Percentiles rank a stretch among this genome's conserved stretches.
These are phyloP conservation scores for Leccinum pallidistipes DNA, from an alignment of 1,284 basidiomycete genomes.

Conservation along the genomic window DNA sequence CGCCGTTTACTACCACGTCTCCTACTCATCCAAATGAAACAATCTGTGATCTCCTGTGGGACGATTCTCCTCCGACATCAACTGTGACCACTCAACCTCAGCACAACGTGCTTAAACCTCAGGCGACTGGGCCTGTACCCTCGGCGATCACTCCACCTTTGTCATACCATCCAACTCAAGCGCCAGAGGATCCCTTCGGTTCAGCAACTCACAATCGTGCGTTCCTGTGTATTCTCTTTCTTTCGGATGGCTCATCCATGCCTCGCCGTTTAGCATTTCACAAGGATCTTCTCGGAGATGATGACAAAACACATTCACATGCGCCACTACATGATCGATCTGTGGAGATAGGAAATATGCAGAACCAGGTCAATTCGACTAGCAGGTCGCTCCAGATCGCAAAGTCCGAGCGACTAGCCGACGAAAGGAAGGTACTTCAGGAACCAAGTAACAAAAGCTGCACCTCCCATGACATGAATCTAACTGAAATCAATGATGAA, in stretches of 20 bases:
- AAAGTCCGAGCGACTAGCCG: constrained; percentile 53
- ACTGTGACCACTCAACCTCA: constrained; percentile 39
- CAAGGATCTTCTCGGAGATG: constrained; percentile 69
- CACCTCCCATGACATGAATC: background rate
- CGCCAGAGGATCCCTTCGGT: constrained; percentile 44
- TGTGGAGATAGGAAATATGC: constrained; percentile 83
- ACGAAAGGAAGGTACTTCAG: background rate
- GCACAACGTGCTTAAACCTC: constrained; percentile 38
- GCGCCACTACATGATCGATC: constrained; percentile 65
- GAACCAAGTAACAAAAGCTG: background rate
- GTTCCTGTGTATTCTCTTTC: constrained; percentile 14
- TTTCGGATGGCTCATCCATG: constrained; percentile 18
- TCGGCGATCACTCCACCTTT: constrained; percentile 19
- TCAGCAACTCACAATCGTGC: constrained; percentile 29
- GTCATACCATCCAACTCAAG: constrained; percentile 23
- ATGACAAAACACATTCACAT: constrained; percentile 52
- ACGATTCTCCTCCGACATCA: constrained; percentile 62
- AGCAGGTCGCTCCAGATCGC: constrained; percentile 63
- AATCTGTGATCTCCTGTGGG: constrained; percentile 53
- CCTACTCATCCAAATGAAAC: constrained; percentile 40
- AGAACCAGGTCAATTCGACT: constrained; percentile 84
- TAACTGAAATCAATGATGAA: background rate
- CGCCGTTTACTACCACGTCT: constrained; percentile 37
- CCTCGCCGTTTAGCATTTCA: constrained; percentile 27
- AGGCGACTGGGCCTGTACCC: constrained; percentile 26